Percentiles rank a stretch among this genome's conserved stretches.
Conservation (phyloP, 2,329 filamentous ascomycete genomes). For the Dactylellina sp. region DNA sequence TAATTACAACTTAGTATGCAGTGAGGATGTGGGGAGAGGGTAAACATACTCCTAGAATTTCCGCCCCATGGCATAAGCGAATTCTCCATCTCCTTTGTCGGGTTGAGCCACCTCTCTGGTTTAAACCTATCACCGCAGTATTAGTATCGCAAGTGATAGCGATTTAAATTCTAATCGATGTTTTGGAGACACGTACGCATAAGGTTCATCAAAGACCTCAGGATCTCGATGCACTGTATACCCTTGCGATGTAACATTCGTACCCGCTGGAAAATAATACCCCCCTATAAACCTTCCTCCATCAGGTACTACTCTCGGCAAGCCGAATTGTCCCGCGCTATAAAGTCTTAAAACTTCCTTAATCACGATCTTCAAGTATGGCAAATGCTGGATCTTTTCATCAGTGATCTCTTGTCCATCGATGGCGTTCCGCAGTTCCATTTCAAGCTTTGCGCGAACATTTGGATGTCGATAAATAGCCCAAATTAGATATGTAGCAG, state of each 20-base stretch:
- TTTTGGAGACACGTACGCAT: slow-evolving; percentile 18
- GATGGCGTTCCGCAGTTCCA: slow-evolving; percentile 6
- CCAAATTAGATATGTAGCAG: slow-evolving; percentile 28
- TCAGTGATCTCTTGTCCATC: slow-evolving; percentile 9
- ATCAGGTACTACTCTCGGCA: slow-evolving; percentile 9
- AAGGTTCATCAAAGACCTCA: slow-evolving; percentile 19
- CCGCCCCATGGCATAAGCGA: slow-evolving; percentile 11
- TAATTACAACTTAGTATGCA: slow-evolving; percentile 8
- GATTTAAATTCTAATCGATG: not conserved
- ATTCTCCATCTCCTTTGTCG: slow-evolving; percentile 31
- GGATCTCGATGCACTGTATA: slow-evolving; percentile 34
- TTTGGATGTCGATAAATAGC: slow-evolving; percentile 8
- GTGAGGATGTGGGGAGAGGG: slow-evolving; percentile 7
- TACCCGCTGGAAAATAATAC: slow-evolving; percentile 32
- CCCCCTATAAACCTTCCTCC: slow-evolving; percentile 24
- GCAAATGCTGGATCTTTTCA: slow-evolving; percentile 17
- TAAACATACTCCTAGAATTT: slow-evolving; percentile 15
- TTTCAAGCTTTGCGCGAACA: slow-evolving; percentile 21
- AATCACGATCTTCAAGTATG: slow-evolving; percentile 25
- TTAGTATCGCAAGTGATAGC: slow-evolving; percentile 1
- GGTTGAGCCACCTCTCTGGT: slow-evolving; percentile 38
- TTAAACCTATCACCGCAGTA: slow-evolving; percentile 27
- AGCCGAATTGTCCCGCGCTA: not conserved
- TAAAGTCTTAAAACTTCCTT: slow-evolving; percentile 42
- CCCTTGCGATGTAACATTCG: slow-evolving; percentile 17